phyloP scores from a whole-genome alignment of 257 asterid species.

The Cinchona pubescens region DNA sequence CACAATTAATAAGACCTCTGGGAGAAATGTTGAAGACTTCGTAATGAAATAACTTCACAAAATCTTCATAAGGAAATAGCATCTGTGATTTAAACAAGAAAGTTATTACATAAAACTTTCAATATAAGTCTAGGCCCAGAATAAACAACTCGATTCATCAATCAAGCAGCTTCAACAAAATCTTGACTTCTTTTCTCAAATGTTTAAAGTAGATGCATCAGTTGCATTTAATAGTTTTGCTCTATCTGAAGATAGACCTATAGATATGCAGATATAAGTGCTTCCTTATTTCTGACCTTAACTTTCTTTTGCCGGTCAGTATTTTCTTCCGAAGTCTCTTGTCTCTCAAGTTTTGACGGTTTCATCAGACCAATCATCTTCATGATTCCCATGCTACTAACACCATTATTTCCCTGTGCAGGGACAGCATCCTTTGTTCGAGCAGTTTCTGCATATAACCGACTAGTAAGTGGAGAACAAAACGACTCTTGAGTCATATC shows the following conservation, averaged over 20 bases:
- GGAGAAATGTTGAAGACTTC: slow-evolving; percentile 55
- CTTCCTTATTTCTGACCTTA: slow-evolving; percentile 45
- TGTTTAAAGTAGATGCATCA: not conserved
- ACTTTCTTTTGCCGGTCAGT: slow-evolving; percentile 43
- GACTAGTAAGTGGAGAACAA: slow-evolving; percentile 26
- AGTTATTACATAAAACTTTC: slow-evolving; percentile 13
- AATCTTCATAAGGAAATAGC: slow-evolving; percentile 87
- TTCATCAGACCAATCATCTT: slow-evolving; percentile 52
- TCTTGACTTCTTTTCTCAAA: not conserved
- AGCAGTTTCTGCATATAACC: slow-evolving; percentile 45
- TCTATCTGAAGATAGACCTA: not conserved
- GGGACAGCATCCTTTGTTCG: slow-evolving; percentile 38
- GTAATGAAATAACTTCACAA: slow-evolving; percentile 62
- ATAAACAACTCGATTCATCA: slow-evolving; percentile 15
- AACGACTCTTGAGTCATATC: not conserved
- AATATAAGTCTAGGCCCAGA: slow-evolving; percentile 8
- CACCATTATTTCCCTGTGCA: slow-evolving; percentile 43
- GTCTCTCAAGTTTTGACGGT: slow-evolving; percentile 42
- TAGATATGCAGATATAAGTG: not conserved
- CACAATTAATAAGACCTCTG: slow-evolving; percentile 75
- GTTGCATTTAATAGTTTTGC: not conserved
- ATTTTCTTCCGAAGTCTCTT: slow-evolving; percentile 37
- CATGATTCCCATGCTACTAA: slow-evolving; percentile 41
- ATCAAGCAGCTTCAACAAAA: slow-evolving; percentile 10
- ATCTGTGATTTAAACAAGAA: slow-evolving; percentile 46